These are phyloP conservation scores for Metarhizium guizhouense DNA, from an alignment of 2,329 filamentous ascomycete genomes.

Conservation along the genomic window DNA sequence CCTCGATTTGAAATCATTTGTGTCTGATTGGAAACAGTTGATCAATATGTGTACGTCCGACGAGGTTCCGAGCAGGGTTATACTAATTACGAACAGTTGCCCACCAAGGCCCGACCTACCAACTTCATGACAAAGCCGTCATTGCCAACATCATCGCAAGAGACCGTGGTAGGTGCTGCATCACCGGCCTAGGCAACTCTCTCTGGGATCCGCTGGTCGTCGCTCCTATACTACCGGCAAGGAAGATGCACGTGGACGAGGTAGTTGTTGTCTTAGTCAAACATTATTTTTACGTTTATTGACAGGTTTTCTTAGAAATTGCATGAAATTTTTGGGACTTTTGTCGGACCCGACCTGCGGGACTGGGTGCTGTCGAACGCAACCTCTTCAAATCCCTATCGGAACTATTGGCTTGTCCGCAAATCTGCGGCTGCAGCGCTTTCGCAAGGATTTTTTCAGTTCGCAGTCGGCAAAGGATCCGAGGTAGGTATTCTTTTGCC, in stretches of 20 bases:
- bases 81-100: background rate
- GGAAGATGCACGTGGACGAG: background rate
- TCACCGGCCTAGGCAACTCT: constrained; percentile 3
- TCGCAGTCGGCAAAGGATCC: background rate
- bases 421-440: constrained; percentile 12
- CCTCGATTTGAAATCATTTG: background rate
- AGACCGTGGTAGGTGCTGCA: constrained; percentile 2
- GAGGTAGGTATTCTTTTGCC: background rate
- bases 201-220: constrained; percentile 4
- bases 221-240: background rate
- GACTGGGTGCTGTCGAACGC: constrained; percentile 3
- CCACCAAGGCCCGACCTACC: background rate
- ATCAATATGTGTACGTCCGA: constrained; percentile 2
- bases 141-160: constrained; percentile 1
- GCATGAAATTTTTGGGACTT: background rate
- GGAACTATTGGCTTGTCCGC: constrained; percentile 14
- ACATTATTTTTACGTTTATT: background rate
- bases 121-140: background rate
- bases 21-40: constrained; percentile 4
- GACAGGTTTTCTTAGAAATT: background rate
- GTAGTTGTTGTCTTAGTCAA: background rate
- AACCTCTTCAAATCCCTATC: background rate
- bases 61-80: background rate
- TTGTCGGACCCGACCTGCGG: background rate
- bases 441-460: constrained; percentile 8